phyloP scores from a whole-genome alignment of 1,284 basidiomycete species.

The Phellopilus nigrolimitatus region DNA sequence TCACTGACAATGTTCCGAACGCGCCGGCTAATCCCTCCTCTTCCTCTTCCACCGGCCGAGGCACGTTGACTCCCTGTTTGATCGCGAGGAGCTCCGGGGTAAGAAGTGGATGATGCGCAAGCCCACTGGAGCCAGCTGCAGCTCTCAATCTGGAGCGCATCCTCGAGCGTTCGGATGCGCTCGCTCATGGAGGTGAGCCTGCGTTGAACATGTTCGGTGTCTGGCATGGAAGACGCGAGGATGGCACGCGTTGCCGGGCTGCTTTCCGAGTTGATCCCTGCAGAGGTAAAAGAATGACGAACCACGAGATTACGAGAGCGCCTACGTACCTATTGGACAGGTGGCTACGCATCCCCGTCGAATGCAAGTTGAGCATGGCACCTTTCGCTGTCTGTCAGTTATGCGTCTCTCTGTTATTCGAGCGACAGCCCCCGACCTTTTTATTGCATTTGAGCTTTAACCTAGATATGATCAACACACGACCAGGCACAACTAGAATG shows the following conservation, averaged over 20 bases:
- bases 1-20: slow-evolving; percentile 9
- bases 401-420: not conserved
- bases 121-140: too few species aligned
- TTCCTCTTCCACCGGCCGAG: slow-evolving; percentile 2
- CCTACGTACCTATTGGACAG: slow-evolving; percentile 21
- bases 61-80: not conserved
- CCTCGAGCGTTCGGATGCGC: slow-evolving; percentile 23
- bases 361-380: slow-evolving; percentile 13
- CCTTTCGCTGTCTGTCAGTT: not conserved
- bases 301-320: too few species aligned
- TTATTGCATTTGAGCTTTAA: slow-evolving; percentile 18
- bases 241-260: too few species aligned
- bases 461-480: not conserved
- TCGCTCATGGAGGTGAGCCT: slow-evolving; percentile 22
- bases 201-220: slow-evolving; percentile 23
- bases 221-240: not conserved
- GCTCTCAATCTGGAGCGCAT: slow-evolving; percentile 20
- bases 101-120: slow-evolving; percentile 26
- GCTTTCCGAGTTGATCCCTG: too few species aligned
- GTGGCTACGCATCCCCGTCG: slow-evolving; percentile 11
- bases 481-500: too few species aligned
- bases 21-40: not conserved
- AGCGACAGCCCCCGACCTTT: slow-evolving; percentile 2
- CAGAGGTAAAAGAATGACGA: too few species aligned
- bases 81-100: slow-evolving; percentile 16